phyloP scores from a whole-genome alignment of 768 basidiomycete species.

The Paxillus ammoniavirescens region DNA sequence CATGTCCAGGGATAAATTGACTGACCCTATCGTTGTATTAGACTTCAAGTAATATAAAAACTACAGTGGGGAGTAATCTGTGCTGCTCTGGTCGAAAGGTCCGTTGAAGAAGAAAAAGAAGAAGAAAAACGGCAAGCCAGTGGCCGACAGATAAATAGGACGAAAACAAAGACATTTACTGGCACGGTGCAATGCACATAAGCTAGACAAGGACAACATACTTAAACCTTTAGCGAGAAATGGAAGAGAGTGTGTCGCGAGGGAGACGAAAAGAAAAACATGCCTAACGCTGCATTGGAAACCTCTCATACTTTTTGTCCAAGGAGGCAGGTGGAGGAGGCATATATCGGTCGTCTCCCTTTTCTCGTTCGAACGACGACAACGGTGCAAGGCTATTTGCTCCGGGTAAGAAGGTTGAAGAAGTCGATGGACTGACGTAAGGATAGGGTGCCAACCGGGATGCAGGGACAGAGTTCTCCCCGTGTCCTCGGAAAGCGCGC shows the following conservation, averaged over 20 bases:
- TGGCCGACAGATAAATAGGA: constrained; percentile 18
- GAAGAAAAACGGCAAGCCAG: constrained; percentile 3
- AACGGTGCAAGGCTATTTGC: constrained; percentile 24
- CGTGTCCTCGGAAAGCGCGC: constrained; percentile 36
- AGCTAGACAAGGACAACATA: background rate
- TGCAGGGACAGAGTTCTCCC: constrained; percentile 36
- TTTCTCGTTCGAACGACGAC: constrained; percentile 56
- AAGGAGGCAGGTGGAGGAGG: constrained; percentile 39
- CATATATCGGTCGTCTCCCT: constrained; percentile 50
- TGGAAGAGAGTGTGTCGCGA: constrained; percentile 2
- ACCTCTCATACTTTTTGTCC: constrained; percentile 35
- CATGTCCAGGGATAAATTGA: background rate
- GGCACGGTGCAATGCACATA: background rate
- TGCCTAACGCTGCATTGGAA: constrained; percentile 23
- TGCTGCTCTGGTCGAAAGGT: constrained; percentile 9
- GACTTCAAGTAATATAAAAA: constrained; percentile 21
- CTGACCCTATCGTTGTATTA: constrained; percentile 15
- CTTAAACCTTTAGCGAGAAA: background rate
- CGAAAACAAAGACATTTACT: constrained; percentile 3
- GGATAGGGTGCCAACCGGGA: constrained; percentile 34
- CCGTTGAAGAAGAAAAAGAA: background rate
- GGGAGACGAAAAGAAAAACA: background rate
- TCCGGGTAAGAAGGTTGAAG: constrained; percentile 35
- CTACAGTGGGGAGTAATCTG: constrained; percentile 23
- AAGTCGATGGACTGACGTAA: constrained; percentile 39